These are phyloP conservation scores for Golubevia sp. DNA, from an alignment of 1,284 basidiomycete genomes.

Conservation along the genomic window DNA sequence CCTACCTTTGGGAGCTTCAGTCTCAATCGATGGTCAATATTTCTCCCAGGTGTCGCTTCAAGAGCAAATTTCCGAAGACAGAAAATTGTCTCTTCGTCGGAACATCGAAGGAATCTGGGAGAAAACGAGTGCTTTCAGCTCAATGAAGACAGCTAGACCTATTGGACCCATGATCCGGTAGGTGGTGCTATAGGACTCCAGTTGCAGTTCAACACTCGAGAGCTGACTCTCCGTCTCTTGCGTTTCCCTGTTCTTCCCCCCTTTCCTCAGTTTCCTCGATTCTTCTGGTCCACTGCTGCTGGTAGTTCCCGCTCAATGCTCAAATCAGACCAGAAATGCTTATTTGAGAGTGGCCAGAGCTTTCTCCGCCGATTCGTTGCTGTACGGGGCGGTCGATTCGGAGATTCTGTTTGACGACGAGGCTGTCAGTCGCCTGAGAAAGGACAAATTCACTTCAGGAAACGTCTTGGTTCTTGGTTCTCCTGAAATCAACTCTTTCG, in stretches of 20 bases:
- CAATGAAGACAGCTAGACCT: not conserved
- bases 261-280: conserved; percentile 18
- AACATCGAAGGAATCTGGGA: not conserved
- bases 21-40: conserved; percentile 15
- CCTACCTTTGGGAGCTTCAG: not conserved
- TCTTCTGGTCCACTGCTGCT: conserved; percentile 20
- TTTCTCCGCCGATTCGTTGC: conserved; percentile 22
- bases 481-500: conserved; percentile 19
- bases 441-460: conserved; percentile 3
- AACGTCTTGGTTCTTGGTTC: conserved; percentile 23
- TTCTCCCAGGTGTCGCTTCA: not conserved
- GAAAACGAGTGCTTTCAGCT: not conserved
- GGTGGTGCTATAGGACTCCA: not conserved
- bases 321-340: conserved; percentile 2
- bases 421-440: not conserved
- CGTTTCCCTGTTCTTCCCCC: conserved; percentile 1
- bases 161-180: not conserved
- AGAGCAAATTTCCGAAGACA: not conserved
- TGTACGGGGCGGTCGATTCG: conserved; percentile 24
- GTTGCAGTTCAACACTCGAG: not conserved
- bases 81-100: not conserved
- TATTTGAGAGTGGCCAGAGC: conserved; percentile 15
- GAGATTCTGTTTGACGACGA: conserved; percentile 23
- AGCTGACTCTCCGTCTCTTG: not conserved
- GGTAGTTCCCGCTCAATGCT: conserved; percentile 12